A percentile compares a stretch with the other conserved stretches of the same genome.
Evolutionary conservation across 2,329 filamentous ascomycete genomes (phyloP).

Genomic region (Monosporascus sp.): DNA sequence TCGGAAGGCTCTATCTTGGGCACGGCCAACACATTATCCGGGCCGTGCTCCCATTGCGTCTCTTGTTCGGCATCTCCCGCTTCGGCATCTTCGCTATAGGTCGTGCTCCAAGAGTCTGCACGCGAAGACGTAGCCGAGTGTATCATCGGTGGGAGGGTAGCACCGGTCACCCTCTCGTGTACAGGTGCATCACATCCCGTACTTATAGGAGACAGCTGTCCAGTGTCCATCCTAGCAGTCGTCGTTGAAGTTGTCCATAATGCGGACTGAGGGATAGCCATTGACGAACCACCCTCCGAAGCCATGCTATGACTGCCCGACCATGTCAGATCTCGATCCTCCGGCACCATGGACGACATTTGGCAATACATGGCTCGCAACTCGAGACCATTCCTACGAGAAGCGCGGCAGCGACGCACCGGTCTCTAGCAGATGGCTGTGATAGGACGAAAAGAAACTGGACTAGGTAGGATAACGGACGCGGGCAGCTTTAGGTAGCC

Average conservation of each 20-base stretch:
- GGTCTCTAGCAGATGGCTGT: slow-evolving; percentile 1
- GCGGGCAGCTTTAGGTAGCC: background rate
- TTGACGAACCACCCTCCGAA: slow-evolving; percentile 36
- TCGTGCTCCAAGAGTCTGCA: slow-evolving; percentile 39
- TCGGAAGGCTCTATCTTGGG: slow-evolving; percentile 55
- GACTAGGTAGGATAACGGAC: slow-evolving; percentile 4
- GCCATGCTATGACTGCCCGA: slow-evolving; percentile 40
- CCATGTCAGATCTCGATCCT: slow-evolving; percentile 41
- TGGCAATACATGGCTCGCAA: slow-evolving; percentile 44
- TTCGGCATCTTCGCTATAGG: slow-evolving; percentile 30
- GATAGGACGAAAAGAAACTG: slow-evolving; percentile 6
- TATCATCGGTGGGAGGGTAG: slow-evolving; percentile 36
- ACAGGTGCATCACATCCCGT: slow-evolving; percentile 39
- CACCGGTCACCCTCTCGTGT: slow-evolving; percentile 30
- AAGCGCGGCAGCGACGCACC: slow-evolving; percentile 8
- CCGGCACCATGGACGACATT: slow-evolving; percentile 33
- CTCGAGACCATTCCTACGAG: slow-evolving; percentile 31
- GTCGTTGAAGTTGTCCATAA: slow-evolving; percentile 29
- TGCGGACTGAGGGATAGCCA: slow-evolving; percentile 29
- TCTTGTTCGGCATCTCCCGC: slow-evolving; percentile 36
- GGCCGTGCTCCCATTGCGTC: slow-evolving; percentile 41
- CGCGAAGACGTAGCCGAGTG: slow-evolving; percentile 44
- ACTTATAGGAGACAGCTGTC: slow-evolving; percentile 50
- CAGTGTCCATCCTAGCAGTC: slow-evolving; percentile 32
- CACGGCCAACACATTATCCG: slow-evolving; percentile 40